Conservation (phyloP, 139 green algal species). For the Astrephomene gubernaculifera region DNA sequence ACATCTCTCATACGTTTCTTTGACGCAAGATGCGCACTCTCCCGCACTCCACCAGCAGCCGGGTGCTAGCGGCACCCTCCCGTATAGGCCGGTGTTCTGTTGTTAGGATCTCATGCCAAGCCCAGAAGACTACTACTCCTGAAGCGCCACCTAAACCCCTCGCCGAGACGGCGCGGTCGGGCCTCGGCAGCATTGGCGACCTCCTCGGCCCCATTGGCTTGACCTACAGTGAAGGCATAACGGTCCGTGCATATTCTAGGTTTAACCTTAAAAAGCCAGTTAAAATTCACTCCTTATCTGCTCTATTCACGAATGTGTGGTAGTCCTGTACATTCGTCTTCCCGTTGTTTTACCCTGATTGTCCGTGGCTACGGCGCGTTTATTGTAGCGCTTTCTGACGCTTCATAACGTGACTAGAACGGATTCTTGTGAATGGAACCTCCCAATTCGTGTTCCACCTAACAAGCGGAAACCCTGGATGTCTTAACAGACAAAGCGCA, state of each 20-base stretch:
- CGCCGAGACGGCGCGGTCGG: background rate
- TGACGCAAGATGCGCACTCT: background rate
- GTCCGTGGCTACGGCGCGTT: no score
- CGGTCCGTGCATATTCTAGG: slow-evolving; percentile 32
- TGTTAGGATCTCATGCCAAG: background rate
- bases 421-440: no score
- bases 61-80: background rate
- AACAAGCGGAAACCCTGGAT: no score
- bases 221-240: slow-evolving; percentile 51
- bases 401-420: no score
- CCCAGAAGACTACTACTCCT: slow-evolving; percentile 12
- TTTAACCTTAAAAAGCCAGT: no score
- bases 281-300: no score
- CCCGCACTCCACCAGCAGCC: background rate
- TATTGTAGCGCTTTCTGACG: no score
- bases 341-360: no score
- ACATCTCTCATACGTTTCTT: background rate
- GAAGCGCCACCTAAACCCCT: background rate
- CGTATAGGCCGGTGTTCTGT: background rate
- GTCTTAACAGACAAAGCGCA: background rate
- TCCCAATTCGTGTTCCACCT: no score
- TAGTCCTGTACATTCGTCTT: no score
- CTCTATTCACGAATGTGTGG: no score
- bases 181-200: slow-evolving; percentile 61
- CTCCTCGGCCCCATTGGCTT: slow-evolving; percentile 80